Evolutionary conservation across 2,329 filamentous ascomycete species (phyloP), one percentile per base, ranked within the genome.

Genomic region (Pyrenophora seminiperda): DNA sequence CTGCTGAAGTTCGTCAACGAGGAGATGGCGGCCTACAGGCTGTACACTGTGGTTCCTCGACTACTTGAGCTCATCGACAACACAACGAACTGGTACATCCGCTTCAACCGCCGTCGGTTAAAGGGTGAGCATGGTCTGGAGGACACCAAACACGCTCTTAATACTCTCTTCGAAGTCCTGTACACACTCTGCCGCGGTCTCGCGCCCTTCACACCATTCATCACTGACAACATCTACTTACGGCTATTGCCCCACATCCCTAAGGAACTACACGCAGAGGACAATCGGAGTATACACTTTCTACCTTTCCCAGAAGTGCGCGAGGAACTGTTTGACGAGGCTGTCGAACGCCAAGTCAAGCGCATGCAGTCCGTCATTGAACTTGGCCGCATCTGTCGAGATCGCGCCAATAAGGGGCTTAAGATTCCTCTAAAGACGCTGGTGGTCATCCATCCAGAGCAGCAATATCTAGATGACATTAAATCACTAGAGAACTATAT

Each of bases 21-120:
- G 63, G 93, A 97, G 76, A 97, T 97, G 93, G 81, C 81, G 43
- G 86, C 85, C 79, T 80, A 82, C 81, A 73, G 65, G 50, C 64
- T 79, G 24, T 97, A 97, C 75, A 97, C 92, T 1, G 93, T 97
- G 36, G 91, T 96, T 36, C 92, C 92, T 6, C 83, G 89, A 56
- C 77, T 97, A 53, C 81, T 96, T 14, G 83, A 82, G 68, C 82
- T 96, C 66, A 95, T 97, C 59, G 93, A 97, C 67, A 91, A 95
- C 75, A 91, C 90, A 3, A 97, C 92, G n/a, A 97, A 97, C 75
- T 97, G 92, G 92, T 97, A 97, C 76, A 97, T 97, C 72, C 84
- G 91, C 54, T 95, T 96, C 79, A 97, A 97, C 79, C 84, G 92
- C 46, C 89, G 89, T 73, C 85, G 92, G 46, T 80, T 96, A 60